A percentile compares a stretch with the other conserved stretches of the same genome.
These are phyloP conservation scores for Penicillium coprophilum DNA, from an alignment of 495 filamentous ascomycete genomes.

Conservation along the genomic window DNA sequence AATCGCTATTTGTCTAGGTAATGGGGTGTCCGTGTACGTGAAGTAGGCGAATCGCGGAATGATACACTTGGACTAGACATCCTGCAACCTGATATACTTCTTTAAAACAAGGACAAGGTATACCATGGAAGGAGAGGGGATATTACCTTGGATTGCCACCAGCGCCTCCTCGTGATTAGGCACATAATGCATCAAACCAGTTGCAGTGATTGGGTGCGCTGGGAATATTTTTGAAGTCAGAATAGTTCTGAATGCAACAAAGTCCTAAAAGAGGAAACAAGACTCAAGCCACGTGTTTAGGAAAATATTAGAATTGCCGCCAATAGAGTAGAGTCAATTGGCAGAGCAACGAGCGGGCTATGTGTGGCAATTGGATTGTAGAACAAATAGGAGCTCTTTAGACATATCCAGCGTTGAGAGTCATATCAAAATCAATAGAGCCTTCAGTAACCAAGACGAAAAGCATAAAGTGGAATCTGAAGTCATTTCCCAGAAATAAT, in stretches of 20 bases:
- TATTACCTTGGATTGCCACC: background rate
- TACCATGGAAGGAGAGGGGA: background rate
- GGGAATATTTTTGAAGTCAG: constrained; percentile 3
- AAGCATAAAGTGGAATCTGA: background rate
- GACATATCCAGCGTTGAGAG: too few relatives aligned
- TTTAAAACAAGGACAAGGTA: background rate
- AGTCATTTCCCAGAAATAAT: background rate
- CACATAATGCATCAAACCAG: constrained; percentile 1
- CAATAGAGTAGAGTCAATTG: background rate
- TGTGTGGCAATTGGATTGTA: background rate
- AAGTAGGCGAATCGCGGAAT: background rate
- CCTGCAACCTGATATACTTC: too few relatives aligned
- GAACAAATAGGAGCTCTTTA: too few relatives aligned
- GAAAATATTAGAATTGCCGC: constrained; percentile 13
- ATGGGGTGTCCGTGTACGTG: background rate
- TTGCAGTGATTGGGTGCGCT: background rate
- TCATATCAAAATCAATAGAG: background rate
- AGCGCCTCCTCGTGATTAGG: background rate
- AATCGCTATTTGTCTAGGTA: background rate
- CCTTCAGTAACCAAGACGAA: background rate
- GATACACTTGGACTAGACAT: too few relatives aligned
- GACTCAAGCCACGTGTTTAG: constrained; percentile 49
- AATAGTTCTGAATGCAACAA: too few relatives aligned
- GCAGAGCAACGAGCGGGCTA: background rate
- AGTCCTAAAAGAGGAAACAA: constrained; percentile 46